These are phyloP conservation scores for Agastache rugosa DNA, from an alignment of 257 asterid species.

Conservation along the genomic window DNA sequence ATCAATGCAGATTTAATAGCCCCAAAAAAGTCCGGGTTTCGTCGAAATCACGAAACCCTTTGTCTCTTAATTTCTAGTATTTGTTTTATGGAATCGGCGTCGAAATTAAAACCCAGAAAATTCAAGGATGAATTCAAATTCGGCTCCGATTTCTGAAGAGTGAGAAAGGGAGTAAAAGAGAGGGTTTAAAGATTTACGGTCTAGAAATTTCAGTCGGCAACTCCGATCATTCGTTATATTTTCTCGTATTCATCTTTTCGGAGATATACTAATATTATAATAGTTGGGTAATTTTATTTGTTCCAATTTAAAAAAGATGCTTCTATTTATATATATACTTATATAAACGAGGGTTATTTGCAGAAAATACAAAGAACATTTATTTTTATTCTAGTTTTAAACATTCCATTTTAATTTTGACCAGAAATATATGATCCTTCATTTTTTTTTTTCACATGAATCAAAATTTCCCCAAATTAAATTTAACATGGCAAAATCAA, in stretches of 20 bases:
- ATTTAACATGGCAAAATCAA: too few species aligned
- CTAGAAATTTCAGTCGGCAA: constrained; percentile 37
- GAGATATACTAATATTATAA: too few species aligned
- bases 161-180: not conserved
- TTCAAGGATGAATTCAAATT: not conserved
- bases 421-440: too few species aligned
- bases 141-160: constrained; percentile 33
- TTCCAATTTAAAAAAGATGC: too few species aligned
- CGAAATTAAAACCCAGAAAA: constrained; percentile 14
- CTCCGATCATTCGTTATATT: constrained; percentile 35
- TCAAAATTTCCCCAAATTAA: too few species aligned
- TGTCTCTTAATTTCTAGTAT: constrained; percentile 16
- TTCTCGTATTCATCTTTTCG: not conserved
- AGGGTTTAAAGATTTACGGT: constrained; percentile 50
- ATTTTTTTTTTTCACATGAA: too few species aligned
- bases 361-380: too few species aligned
- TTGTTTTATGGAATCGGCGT: constrained; percentile 44
- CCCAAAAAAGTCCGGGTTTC: constrained; percentile 38
- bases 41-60: constrained; percentile 55
- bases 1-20: constrained; percentile 35
- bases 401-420: too few species aligned
- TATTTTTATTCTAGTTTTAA: too few species aligned
- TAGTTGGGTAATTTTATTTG: too few species aligned
- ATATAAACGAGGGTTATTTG: too few species aligned
- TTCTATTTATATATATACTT: too few species aligned